Base-by-base conservation (phyloP, 23 red algal genomes). In the Pyropia haitanensis region DNA sequence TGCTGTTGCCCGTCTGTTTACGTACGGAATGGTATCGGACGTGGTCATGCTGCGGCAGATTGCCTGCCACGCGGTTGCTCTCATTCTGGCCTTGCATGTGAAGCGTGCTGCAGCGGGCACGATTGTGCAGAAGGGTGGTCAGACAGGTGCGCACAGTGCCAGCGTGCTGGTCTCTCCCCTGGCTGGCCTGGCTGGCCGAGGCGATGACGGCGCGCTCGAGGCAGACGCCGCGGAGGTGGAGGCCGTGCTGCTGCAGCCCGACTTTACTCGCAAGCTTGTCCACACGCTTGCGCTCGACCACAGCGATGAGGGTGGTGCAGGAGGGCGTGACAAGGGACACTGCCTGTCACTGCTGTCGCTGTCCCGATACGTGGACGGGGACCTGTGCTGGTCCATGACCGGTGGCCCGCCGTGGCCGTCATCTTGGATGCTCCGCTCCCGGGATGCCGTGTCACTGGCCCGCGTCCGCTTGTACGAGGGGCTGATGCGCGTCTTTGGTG, bases 201-300 rank as follows among this genome's bases (percentile, higher is more conserved):
- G 4, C 10, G 39, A 46, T 1, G 8, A 46, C 8, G 39, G 39
- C 39, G 39, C 39, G 39, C 39, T 46, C 10, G 39, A 46, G 10
- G 39, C 39, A 46, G 39, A 46, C 39, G 39, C 39, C 10, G 39
- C 39, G 5, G 39, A 46, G 39, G 39, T 46, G 27, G 67, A 68
- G 30, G 63, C 28, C 10, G 59, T 74, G 16, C 14, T 81, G 26
- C 51, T 28, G 54, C 44, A 66, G 24, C 60, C 61, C n/a, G 59
- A 80, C 24, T 90, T 80, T 63, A 77, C 56, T 15, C 58, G 67
- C 13, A 49, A 76, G 25, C 58, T 90, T 46, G 62, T 90, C 51
- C 75, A 82, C 48, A 82, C 70, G 19, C 85, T 90, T 56, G 74
- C 85, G 15, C 75, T 90, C 29, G 85, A 90, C 54, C 70, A 81